Percentiles rank a stretch among this genome's conserved stretches.
Evolutionary conservation across 1,139 yeast species (phyloP).

Genomic region (Blastobotrys petasosporus): DNA sequence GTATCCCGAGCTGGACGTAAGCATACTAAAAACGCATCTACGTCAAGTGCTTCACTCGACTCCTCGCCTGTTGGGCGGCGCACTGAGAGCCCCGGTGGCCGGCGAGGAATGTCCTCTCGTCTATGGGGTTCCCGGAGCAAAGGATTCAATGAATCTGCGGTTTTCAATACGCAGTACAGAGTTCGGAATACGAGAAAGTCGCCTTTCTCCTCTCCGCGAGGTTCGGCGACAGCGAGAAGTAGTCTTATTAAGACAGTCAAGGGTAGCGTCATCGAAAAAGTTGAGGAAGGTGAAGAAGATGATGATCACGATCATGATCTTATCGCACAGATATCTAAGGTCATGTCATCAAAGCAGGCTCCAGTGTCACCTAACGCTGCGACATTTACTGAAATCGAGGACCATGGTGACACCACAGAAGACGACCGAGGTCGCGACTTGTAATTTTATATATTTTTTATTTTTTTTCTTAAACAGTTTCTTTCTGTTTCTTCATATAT

Average conservation of each 20-base stretch:
- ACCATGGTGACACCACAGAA: background rate
- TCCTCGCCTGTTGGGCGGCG: conserved; percentile 21
- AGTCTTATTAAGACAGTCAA: conserved; percentile 6
- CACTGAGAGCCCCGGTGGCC: conserved; percentile 8
- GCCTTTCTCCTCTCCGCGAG: conserved; percentile 8
- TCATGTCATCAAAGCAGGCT: no score
- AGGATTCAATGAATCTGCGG: conserved; percentile 24
- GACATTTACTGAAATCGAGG: background rate
- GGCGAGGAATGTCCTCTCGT: conserved; percentile 11
- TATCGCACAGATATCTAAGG: no score
- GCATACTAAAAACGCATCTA: conserved; percentile 31
- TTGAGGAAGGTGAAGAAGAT: conserved; percentile 13
- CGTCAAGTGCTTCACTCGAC: conserved; percentile 28
- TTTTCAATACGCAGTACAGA: conserved; percentile 13
- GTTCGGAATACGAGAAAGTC: conserved; percentile 10
- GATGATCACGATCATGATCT: no score
- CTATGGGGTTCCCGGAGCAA: no score
- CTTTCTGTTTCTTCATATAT: background rate
- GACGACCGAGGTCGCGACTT: background rate
- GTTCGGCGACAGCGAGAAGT: conserved; percentile 5
- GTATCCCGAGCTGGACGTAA: conserved; percentile 22
- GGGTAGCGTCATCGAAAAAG: conserved; percentile 17
- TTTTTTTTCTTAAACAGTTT: background rate
- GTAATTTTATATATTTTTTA: background rate
- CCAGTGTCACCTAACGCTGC: no score